Evolutionary conservation across 257 asterid species (phyloP).

Genomic region (Penstemon newberryi): DNA sequence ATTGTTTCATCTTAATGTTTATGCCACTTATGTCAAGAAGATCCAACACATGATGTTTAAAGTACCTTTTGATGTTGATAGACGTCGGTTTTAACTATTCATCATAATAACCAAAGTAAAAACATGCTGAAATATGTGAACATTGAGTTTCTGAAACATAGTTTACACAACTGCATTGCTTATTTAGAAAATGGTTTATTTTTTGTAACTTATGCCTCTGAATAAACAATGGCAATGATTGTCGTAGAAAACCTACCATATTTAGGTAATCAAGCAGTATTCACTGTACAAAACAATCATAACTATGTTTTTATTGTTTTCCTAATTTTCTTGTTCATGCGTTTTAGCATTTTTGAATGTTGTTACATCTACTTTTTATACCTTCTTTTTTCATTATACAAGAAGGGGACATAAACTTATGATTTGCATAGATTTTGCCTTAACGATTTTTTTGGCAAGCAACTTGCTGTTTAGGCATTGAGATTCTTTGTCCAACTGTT

Average conservation of each 20-base stretch:
- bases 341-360: background rate
- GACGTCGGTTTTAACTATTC: too few relatives aligned
- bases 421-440: slow-evolving; percentile 16
- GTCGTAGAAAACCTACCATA: background rate
- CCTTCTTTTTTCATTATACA: slow-evolving; percentile 3
- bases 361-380: background rate
- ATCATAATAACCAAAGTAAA: too few relatives aligned
- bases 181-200: slow-evolving; percentile 5
- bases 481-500: slow-evolving; percentile 18
- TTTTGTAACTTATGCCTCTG: background rate
- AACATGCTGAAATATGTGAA: too few relatives aligned
- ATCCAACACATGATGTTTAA: background rate
- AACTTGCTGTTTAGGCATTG: slow-evolving; percentile 10
- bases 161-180: background rate
- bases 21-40: background rate
- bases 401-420: slow-evolving; percentile 2
- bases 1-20: background rate
- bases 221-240: background rate
- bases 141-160: too few relatives aligned
- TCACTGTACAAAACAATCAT: background rate
- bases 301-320: background rate
- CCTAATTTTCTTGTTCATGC: background rate
- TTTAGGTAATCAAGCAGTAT: background rate
- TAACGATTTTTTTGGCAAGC: slow-evolving; percentile 10
- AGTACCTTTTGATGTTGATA: too few relatives aligned